Conservation (phyloP, 805 yeast species). For the Barnettozyma populi region DNA sequence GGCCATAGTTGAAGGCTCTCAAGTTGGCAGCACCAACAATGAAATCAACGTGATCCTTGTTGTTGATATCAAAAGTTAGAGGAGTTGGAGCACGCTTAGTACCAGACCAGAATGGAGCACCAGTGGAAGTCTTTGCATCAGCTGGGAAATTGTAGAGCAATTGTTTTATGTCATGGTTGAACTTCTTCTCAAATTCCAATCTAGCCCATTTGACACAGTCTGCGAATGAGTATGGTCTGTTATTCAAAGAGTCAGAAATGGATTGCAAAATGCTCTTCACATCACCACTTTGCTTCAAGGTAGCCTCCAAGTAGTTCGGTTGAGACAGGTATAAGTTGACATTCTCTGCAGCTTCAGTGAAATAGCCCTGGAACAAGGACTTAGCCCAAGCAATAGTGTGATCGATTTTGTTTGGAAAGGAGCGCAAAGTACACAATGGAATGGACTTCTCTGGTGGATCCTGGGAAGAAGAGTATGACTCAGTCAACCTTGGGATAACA, state of each 20-base stretch:
- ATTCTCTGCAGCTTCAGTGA: conserved; percentile 86
- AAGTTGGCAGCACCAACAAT: conserved; percentile 86
- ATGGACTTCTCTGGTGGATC: conserved; percentile 99
- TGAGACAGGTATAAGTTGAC: conserved; percentile 88
- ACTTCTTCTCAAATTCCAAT: conserved; percentile 78
- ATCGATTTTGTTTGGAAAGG: conserved; percentile 97
- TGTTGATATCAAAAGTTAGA: conserved; percentile 67
- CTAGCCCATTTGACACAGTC: conserved; percentile 97
- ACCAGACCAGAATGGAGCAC: conserved; percentile 96
- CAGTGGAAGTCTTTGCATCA: conserved; percentile 85
- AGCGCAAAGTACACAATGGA: conserved; percentile 94
- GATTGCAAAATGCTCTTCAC: conserved; percentile 81
- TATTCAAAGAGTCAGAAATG: conserved; percentile 66
- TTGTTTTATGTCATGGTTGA: conserved; percentile 81
- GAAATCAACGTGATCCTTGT: conserved; percentile 76
- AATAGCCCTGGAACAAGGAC: conserved; percentile 86
- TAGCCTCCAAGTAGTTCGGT: conserved; percentile 87
- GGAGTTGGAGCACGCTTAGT: conserved; percentile 95
- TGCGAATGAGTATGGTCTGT: conserved; percentile 85
- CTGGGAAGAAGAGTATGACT: conserved; percentile 91
- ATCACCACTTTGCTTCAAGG: conserved; percentile 88
- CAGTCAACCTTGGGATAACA: conserved; percentile 88
- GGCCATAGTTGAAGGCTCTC: conserved; percentile 85
- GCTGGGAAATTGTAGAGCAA: conserved; percentile 90
- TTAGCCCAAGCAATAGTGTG: conserved; percentile 99